Base-by-base conservation (phyloP, 441 rosid genomes). In the Viola pubescens region DNA sequence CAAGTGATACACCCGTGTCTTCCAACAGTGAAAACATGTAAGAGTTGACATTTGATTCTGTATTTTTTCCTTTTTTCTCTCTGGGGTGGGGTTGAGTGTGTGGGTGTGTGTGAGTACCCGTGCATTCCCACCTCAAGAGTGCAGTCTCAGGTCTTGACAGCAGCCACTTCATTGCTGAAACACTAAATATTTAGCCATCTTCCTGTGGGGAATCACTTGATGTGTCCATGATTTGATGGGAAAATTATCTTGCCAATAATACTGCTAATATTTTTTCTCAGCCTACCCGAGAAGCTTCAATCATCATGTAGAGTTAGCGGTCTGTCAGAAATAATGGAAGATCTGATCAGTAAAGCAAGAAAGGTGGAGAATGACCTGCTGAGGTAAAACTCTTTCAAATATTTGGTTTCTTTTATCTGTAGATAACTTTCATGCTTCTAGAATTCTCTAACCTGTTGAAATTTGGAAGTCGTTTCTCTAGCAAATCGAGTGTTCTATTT, bases 321-420 rank as follows among this genome's bases (percentile, higher is more conserved):
- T 59, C 63, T 62, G 57, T 61, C 69, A 38, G 55, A 66, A 40
- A 54, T 54, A 50, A 47, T 77, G 56, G 87, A 86, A 65, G 80
- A 78, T 52, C 73, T 85, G 52, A 60, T 61, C 57, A 61, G 68
- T 68, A 82, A 81, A 79, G 72, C 82, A 50, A 75, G 56, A 69
- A 79, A 77, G 70, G 75, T 88, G 63, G 96, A 88, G 76, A 79
- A 62, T 1, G 83, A 72, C 37, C 66, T 88, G 47, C 62, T 70
- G 62, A 79, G 90, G 95, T 88, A 70, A 13, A 52, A 37, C 9
- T 42, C 38, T 52, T 52, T 37, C 3, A 52, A 4, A 12, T 19
- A n/a, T 14, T 48, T 5, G 5, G 6, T n/a, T 48, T 48, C 7
- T n/a, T n/a, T 55, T 43, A 12, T 8, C n/a, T 13, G 12, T 60